Base-by-base conservation (phyloP, 2,329 filamentous ascomycete species). In the Dissoconium aciculare region DNA sequence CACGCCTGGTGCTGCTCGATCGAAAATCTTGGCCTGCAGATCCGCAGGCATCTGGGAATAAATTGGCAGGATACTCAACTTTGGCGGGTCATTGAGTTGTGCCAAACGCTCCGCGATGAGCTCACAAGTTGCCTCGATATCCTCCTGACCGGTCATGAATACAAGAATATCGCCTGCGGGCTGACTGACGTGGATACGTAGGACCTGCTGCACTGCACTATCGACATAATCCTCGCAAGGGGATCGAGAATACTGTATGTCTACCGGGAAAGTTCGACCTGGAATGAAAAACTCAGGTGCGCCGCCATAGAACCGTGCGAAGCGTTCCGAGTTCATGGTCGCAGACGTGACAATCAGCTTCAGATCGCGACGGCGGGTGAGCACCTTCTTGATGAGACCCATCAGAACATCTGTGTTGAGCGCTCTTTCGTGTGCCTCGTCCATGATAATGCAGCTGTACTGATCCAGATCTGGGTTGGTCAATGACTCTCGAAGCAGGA, bases 1-100 rank as follows among this genome's bases (percentile, higher is more conserved):
- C 4, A 93, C 85, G 1, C 89, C 89, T 0, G 85, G 78, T 2
- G 81, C 66, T 2, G 91, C 89, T 42, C 77, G 74, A 50, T 98
- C 87, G 47, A 98, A 98, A 42, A 98, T 98, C 57, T 91, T 95
- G 36, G 89, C 83, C 56, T 98, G 91, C 19, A 98, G 63, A 54
- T 98, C 91, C 17, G 89, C 89, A 2, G 89, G 91, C 89, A 98
- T 94, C 56, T 98, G 89, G 66, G 84, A 94, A 70, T 98, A 98
- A 33, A 98, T 95, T 0, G 91, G 91, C 15, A 98, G 59, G 32
- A 98, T 92, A 51, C 81, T 87, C 35, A 98, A 71, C 51, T 93
- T 87, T 1, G 89, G 85, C 1, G 89, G 87, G 47, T 98, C 85
- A 40, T 94, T 95, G 17, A 98, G 68, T 16, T 87, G 71, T 41